Evolutionary conservation across 1,284 basidiomycete genomes (phyloP).

Genomic region (Ceratobasidium sp.): DNA sequence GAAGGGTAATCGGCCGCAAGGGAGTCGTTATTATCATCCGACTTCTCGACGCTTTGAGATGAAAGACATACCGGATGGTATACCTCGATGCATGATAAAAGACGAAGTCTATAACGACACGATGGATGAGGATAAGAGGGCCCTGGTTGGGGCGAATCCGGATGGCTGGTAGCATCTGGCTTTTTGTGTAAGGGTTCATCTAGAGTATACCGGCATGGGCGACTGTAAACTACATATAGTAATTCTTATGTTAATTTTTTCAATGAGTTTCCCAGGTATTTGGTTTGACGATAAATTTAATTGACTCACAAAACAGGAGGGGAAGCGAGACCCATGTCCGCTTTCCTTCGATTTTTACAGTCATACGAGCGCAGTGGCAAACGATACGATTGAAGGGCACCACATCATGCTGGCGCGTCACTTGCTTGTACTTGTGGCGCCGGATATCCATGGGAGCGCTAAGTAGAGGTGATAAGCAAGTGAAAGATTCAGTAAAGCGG

Average conservation of each 20-base stretch:
- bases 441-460: conserved; percentile 8
- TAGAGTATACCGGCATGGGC: neutral
- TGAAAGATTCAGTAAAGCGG: neutral
- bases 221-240: neutral
- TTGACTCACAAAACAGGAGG: conserved; percentile 10
- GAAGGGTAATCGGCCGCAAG: conserved; percentile 17
- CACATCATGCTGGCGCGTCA: conserved; percentile 16
- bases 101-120: neutral
- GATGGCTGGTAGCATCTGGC: conserved; percentile 2
- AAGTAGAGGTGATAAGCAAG: neutral
- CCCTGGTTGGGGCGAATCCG: conserved; percentile 2
- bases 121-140: conserved; percentile 22
- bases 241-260: conserved; percentile 8
- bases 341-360: conserved; percentile 18
- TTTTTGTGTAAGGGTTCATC: neutral
- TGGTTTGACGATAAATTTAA: neutral
- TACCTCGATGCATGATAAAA: conserved; percentile 23
- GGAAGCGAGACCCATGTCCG: conserved; percentile 10
- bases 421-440: conserved; percentile 9
- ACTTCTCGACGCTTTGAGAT: conserved; percentile 7
- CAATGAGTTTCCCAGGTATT: neutral
- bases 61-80: conserved; percentile 28
- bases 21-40: conserved; percentile 18
- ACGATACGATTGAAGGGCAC: conserved; percentile 1
- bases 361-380: conserved; percentile 20